Evolutionary conservation across 805 yeast genomes (phyloP), one percentile per base, ranked within the genome.

Genomic region (Teunomyces atbi): DNA sequence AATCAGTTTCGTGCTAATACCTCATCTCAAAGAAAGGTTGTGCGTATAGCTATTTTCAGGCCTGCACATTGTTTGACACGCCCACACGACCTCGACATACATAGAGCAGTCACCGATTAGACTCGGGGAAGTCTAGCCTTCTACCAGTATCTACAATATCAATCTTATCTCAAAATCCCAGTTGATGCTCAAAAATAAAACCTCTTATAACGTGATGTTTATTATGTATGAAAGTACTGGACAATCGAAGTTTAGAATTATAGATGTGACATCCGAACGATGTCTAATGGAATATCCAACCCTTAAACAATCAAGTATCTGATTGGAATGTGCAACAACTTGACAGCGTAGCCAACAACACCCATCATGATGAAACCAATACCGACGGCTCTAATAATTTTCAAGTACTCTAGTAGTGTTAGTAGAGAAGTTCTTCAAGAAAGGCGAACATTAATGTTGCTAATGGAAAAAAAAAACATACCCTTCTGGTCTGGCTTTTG

Each of bases 331-430:
- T 91, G 97, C 60, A 91, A 77, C 61, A 92, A 81, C 74, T 92
- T 92, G 72, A 94, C 94, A 62, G 84, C 87, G 73, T 90, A 92
- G 48, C 99, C 99, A 62, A 94, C 95, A 60, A 89, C 86, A 64
- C 99, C 99, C 91, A 92, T 94, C 82, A 92, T 92, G 59, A 92
- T 76, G 72, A 92, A 92, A 57, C 99, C 99, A 53, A 91, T 78
- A 60, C 98, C 98, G 44, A 92, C 98, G 44, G 97, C 97, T 71
- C 94, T 86, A 54, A 94, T 80, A 63, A 92, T 86, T 69, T 86
- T 85, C 49, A 83, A 59, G 77, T 88, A 92, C 73, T 92, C 99
- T 79, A 42, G 19, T 21, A 19, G n/a, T 30, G 61, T 61, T 59
- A 57, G 64, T 59, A 52, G 35, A 33, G 18, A n/a, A 13, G n/a